Percentiles rank a stretch among this genome's conserved stretches.
Conservation (phyloP, 768 basidiomycete species). For the Rhodotorula taiwanensis region DNA sequence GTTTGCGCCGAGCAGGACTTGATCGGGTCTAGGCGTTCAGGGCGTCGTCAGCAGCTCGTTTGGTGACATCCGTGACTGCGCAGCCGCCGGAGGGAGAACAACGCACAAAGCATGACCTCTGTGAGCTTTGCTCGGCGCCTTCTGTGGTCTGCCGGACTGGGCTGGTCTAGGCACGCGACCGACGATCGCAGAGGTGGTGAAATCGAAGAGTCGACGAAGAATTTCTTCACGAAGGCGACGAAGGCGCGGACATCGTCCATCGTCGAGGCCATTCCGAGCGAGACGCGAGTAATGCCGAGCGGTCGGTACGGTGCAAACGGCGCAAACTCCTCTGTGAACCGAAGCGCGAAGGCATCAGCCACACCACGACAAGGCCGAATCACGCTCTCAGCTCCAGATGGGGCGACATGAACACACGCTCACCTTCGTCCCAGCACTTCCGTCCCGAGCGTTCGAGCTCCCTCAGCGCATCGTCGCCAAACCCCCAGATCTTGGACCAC, state of each 20-base stretch:
- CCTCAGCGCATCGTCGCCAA: constrained; percentile 30
- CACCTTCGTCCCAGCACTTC: constrained; percentile 36
- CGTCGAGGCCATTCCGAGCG: constrained; percentile 36
- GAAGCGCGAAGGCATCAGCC: neutral
- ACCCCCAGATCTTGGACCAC: constrained; percentile 14
- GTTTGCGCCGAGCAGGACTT: constrained; percentile 39
- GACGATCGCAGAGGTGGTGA: neutral
- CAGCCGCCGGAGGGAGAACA: too few relatives aligned
- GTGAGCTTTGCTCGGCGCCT: constrained; percentile 1
- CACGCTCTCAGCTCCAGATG: too few relatives aligned
- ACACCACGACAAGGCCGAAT: too few relatives aligned
- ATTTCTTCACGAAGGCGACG: constrained; percentile 34
- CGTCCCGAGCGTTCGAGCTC: constrained; percentile 20
- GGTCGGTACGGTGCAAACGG: constrained; percentile 11
- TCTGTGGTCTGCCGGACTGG: too few relatives aligned
- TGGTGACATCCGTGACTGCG: too few relatives aligned
- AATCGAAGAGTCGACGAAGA: constrained; percentile 11
- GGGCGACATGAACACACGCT: neutral
- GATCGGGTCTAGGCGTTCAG: constrained; percentile 38
- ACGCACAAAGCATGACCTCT: constrained; percentile 21
- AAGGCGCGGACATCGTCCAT: constrained; percentile 32
- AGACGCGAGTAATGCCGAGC: constrained; percentile 32
- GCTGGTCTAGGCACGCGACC: too few relatives aligned
- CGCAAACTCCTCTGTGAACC: constrained; percentile 18
- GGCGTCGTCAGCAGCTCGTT: too few relatives aligned